Evolutionary conservation across 345 rosid species (phyloP), one percentile per base, ranked within the genome.

Genomic region (Bruguiera gymnorhiza): DNA sequence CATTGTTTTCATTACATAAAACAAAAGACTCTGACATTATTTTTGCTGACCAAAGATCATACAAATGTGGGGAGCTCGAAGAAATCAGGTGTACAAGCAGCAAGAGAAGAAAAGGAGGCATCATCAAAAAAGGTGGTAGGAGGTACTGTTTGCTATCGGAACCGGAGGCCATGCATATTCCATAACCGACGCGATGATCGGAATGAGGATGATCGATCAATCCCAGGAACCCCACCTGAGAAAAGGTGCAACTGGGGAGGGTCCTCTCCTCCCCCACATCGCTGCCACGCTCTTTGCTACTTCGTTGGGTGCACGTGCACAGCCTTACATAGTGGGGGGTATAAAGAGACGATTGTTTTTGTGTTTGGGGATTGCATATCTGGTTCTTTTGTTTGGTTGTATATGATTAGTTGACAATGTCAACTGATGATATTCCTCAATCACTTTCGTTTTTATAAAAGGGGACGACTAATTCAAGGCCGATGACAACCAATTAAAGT

Each of bases 181-280:
- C 21, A 65, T 5, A 5, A 74, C 26, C 4, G 82, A 60, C 65
- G 71, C 29, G 15, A 82, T 0, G 21, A 58, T 55, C 6, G 82
- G 78, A 62, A 74, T 75, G 24, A 70, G 67, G 60, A 80, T 54
- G 56, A 79, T 4, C 69, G 56, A 79, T 4, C 69, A 80, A 11
- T 7, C 90, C 82, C 6, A 79, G 32, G 5, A 63, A 75, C 59
- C 85, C 90, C 65, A 84, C 86, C 65, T 50, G 8, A 82, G 67
- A 55, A 31, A 77, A 6, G 88, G 90, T 0, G 80, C 82, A 23
- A 84, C 7, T 46, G 88, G 87, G 6, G 89, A 86, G 26, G 87
- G 89, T 34, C 86, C 84, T 51, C 62, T 73, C 29, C n/a, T 73
- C 55, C 67, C 13, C 74, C 70, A 27, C 74, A 70, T 70, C 58